Percentiles rank a stretch among this genome's conserved stretches.
phyloP scores from a whole-genome alignment of 768 basidiomycete genomes.

The Pleurotus tuber-regium region DNA sequence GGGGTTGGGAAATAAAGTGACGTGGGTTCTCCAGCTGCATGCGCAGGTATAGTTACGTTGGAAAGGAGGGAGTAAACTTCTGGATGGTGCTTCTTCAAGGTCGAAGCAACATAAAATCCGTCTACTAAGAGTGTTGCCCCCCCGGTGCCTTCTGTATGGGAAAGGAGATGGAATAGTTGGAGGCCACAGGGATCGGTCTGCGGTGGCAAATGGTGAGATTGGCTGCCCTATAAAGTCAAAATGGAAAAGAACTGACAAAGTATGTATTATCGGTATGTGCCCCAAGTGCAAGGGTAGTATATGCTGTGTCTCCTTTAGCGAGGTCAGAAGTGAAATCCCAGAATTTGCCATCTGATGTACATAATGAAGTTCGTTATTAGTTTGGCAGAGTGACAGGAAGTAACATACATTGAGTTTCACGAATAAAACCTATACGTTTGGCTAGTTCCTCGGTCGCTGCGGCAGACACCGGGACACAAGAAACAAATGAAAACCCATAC shows the following conservation, averaged over 20 bases:
- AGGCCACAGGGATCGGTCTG: conserved; percentile 94
- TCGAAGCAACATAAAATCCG: conserved; percentile 87
- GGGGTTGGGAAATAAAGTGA: conserved; percentile 59
- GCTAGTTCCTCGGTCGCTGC: conserved; percentile 83
- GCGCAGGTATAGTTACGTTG: conserved; percentile 66
- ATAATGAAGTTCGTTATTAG: too few species aligned
- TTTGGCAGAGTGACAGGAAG: not conserved
- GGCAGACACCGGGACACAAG: conserved; percentile 74
- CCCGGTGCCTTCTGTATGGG: conserved; percentile 76
- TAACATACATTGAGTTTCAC: conserved; percentile 66
- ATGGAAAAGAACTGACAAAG: conserved; percentile 52
- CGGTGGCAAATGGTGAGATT: not conserved
- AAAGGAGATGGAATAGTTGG: conserved; percentile 93
- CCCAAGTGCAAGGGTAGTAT: conserved; percentile 82
- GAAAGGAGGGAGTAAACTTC: conserved; percentile 69
- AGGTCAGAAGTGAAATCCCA: conserved; percentile 97
- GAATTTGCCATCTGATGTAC: conserved; percentile 76
- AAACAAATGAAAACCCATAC: conserved; percentile 88
- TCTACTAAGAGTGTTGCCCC: conserved; percentile 93
- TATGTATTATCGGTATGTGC: conserved; percentile 76
- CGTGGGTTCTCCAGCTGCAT: conserved; percentile 80
- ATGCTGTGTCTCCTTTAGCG: conserved; percentile 90
- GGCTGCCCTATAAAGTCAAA: conserved; percentile 2
- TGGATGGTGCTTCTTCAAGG: conserved; percentile 72
- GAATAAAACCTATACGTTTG: conserved; percentile 78